phyloP scores from a whole-genome alignment of 1,139 yeast species.

The Magnusiomyces paraingens region DNA sequence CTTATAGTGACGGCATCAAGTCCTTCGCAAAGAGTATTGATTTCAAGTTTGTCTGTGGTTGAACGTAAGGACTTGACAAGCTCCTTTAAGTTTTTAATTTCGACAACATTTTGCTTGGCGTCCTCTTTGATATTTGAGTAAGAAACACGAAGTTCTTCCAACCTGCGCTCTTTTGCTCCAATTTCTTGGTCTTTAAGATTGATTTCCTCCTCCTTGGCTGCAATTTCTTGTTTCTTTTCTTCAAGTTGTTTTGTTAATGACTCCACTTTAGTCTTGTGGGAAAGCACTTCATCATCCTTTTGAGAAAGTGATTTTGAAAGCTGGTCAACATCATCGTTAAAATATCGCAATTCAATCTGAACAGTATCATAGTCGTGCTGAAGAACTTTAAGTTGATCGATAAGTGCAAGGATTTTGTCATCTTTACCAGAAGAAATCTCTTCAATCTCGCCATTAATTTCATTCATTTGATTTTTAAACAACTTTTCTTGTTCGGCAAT shows the following conservation, averaged over 20 bases:
- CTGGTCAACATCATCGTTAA: neutral
- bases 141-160: neutral
- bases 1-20: too few relatives aligned
- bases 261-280: too few relatives aligned
- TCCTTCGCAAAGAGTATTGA: neutral
- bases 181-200: too few relatives aligned
- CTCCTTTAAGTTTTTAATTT: neutral
- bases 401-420: neutral
- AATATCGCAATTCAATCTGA: neutral
- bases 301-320: neutral
- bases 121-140: neutral
- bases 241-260: too few relatives aligned
- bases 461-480: neutral
- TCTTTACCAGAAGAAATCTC: neutral
- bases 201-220: too few relatives aligned
- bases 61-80: neutral
- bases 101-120: neutral
- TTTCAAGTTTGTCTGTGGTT: neutral
- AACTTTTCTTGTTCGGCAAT: neutral
- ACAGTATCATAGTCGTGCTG: neutral
- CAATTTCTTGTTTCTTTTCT: too few relatives aligned
- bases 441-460: neutral
- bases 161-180: neutral
- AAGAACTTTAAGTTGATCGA: neutral
- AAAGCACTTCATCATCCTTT: neutral